Base-by-base conservation (phyloP, 2,329 filamentous ascomycete genomes). In the Mycosphaerella sp. region DNA sequence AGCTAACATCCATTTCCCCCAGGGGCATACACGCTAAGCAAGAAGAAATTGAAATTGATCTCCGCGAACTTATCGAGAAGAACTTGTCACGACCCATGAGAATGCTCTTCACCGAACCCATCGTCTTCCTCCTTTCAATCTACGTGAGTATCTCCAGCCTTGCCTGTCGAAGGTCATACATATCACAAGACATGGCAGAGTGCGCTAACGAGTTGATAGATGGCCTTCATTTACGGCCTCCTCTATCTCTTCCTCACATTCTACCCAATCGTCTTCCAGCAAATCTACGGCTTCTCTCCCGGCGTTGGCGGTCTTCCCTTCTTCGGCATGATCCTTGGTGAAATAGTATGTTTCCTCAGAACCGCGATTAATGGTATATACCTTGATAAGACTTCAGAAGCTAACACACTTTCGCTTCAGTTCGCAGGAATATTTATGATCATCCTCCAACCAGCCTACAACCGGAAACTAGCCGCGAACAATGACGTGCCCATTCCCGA, bases 181-280 rank as follows among this genome's bases (percentile, higher is more conserved):
- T 14, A 12, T 14, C 11, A 40, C 38, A 7, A 14, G 38, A 40
- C 38, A 29, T 6, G 6, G 26, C 26, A 29, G 26, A 29, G 26
- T 29, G 26, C 6, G 6, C 26, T 29, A 29, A 29, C 6, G 6
- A 29, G 5, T 6, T 7, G 5, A 29, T 77, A 77, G 62, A 66
- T 66, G 59, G 59, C 61, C 2, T 69, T 67, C 55, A 59, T 69
- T 72, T 69, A 68, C 49, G 65, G 68, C 5, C 76, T 93, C 0
- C 80, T 95, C 1, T 95, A 93, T 66, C 83, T 92, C 26, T 93
- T 93, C 74, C 77, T 95, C 49, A 91, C 88, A 0, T 87, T 89
- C 1, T 95, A 95, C 63, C 85, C 87, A 0, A 80, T 93, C 43
- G 86, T 95, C 45, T 95, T 93, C 72, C 76, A 85, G 57, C 68